Base-by-base conservation (phyloP, 2,329 filamentous ascomycete species). In the Penicillium crustosum region DNA sequence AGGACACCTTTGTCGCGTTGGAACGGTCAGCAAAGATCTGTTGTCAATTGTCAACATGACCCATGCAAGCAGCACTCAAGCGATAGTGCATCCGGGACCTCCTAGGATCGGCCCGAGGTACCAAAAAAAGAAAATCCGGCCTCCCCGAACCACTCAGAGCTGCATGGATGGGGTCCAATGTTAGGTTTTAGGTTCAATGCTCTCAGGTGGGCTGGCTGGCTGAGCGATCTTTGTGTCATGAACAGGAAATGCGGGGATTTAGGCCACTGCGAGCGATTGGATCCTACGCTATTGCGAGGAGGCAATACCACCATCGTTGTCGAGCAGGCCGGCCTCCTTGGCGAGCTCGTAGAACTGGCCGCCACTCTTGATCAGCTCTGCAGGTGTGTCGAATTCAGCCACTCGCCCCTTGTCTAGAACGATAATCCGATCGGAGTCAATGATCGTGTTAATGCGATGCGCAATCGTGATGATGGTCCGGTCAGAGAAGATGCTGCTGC, bases 391-490 rank as follows among this genome's bases (percentile, higher is more conserved):
- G 75, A 97, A 99, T 75, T 99, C 94, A 49, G 88, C 89, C 42
- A 99, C 93, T 68, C 87, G 85, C 43, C 94, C 94, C 75, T 89
- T 89, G 72, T 97, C 92, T 6, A 99, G 84, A 49, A 99, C 94
- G 36, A 99, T 88, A 61, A 99, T 94, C 50, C 93, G 86, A 78
- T 99, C 93, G 60, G 83, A 86, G 69, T 89, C 86, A 15, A 99
- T 83, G 68, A 99, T 97, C 12, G 94, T 99, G 79, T 97, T 97
- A 79, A 99, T 96, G 55, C 94, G 88, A 79, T 99, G 94, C 27
- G 94, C 94, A 69, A 99, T 96, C 1, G 94, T 99, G 75, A 99
- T 96, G 75, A 99, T 97, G 38, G 94, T 99, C 12, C 91, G 87
- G 76, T 97, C 91, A 61, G 88, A 83, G 78, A 99, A 99, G 73